phyloP scores from a whole-genome alignment of 1,139 yeast species.

The Candida sojae region DNA sequence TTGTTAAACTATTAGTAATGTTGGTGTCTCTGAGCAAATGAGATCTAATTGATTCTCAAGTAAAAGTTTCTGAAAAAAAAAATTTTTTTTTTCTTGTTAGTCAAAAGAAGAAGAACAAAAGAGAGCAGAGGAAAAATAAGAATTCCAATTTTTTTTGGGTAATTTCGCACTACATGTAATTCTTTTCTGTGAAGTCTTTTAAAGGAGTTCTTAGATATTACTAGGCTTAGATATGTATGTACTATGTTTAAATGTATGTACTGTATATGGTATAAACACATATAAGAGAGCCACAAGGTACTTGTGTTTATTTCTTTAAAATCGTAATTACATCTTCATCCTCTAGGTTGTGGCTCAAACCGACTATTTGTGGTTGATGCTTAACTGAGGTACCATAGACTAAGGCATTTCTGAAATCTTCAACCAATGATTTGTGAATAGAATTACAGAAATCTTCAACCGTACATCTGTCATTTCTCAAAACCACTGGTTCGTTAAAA shows the following conservation, averaged over 20 bases:
- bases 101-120: not conserved
- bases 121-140: not conserved
- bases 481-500: constrained; percentile 90
- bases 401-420: constrained; percentile 87
- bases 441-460: constrained; percentile 97
- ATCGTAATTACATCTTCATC: constrained; percentile 98
- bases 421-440: constrained; percentile 91
- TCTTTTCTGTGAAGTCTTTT: not conserved
- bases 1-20: not conserved
- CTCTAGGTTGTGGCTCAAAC: constrained; percentile 74
- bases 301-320: constrained; percentile 58
- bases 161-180: not conserved
- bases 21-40: not conserved
- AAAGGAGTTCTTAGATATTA: no score
- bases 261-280: no score
- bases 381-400: constrained; percentile 92
- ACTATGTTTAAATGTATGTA: no score
- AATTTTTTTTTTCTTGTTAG: not conserved
- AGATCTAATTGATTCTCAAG: not conserved
- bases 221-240: no score
- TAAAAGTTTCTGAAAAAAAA: not conserved
- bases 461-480: constrained; percentile 76
- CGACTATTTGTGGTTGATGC: constrained; percentile 98
- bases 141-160: not conserved
- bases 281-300: no score